Evolutionary conservation across 441 rosid species (phyloP), one percentile per base, ranked within the genome.

Genomic region (Isatis lusitanica): DNA sequence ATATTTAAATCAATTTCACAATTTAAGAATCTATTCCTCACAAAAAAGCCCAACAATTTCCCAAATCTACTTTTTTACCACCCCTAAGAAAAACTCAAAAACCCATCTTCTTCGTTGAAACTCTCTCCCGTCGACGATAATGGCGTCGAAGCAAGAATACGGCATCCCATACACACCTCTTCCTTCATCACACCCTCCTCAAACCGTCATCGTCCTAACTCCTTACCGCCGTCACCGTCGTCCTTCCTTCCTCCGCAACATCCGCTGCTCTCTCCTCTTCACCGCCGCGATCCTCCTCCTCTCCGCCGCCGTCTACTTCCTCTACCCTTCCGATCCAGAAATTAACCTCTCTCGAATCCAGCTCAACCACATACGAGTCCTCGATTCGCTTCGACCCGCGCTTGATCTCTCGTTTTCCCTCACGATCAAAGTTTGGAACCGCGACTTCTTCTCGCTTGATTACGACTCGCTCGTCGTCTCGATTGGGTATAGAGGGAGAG

Each of bases 291-390:
- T 89, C 72, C 69, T 89, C 74, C 81, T 92, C 79, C 76, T 90
- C 74, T 64, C 88, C 63, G 64, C 71, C 39, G 77, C 77, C 43
- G 66, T 75, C 5, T 94, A 70, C 90, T 63, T 89, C 67, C 59
- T 92, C 71, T 94, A 82, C 82, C 96, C 97, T 16, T 89, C 94
- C 76, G 85, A 89, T 79, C 92, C 94, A 21, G 44, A 77, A 9
- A 76, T 94, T 70, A 66, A 60, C 2, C 62, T 92, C 75, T 65
- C 83, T 44, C 85, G 94, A 38, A 72, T 89, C 81, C 66, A 72
- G 50, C 87, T 92, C 75, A 89, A 92, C 80, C 83, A 75, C 78
- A 73, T 89, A 71, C 75, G 70, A 24, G 82, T 90, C 80, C 63
- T 81, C 21, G 66, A 87, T 26, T 81, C 82, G 18, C 82, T 82